A percentile compares a stretch with the other conserved stretches of the same genome.
Conservation (phyloP, 139 green algal species). For the Mesotaenium endlicherianum region DNA sequence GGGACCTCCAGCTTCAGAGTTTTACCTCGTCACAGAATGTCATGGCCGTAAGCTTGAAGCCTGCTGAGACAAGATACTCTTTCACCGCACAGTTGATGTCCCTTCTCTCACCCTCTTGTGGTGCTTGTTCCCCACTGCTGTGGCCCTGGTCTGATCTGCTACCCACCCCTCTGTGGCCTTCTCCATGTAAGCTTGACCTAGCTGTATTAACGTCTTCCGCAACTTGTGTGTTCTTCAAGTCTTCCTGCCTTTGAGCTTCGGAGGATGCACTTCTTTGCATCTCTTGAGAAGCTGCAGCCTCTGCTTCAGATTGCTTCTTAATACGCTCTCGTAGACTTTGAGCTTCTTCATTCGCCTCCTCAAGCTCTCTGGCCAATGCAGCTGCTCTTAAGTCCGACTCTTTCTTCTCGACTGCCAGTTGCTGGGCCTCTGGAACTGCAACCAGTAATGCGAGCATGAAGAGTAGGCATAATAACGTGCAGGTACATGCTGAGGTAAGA, state of each 20-base stretch:
- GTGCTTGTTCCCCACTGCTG: not conserved
- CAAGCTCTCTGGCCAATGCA: slow-evolving; percentile 25
- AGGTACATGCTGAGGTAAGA: too few relatives aligned
- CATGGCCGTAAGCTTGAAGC: slow-evolving; percentile 51
- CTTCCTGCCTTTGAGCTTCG: too few relatives aligned
- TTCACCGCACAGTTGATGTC: slow-evolving; percentile 47
- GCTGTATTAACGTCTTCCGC: too few relatives aligned
- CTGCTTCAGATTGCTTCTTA: not conserved
- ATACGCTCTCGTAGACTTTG: slow-evolving; percentile 6
- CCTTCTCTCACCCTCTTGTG: slow-evolving; percentile 9
- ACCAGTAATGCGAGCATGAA: too few relatives aligned
- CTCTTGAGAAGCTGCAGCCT: not conserved
- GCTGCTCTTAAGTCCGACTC: slow-evolving; percentile 1
- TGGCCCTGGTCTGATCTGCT: not conserved
- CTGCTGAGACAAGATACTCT: slow-evolving; percentile 30
- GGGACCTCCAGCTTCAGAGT: too few relatives aligned
- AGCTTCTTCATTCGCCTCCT: slow-evolving; percentile 31
- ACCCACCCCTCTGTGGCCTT: not conserved
- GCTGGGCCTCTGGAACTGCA: slow-evolving; percentile 4
- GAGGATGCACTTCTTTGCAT: not conserved
- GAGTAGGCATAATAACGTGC: too few relatives aligned
- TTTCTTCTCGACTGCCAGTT: slow-evolving; percentile 24
- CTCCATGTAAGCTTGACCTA: too few relatives aligned
- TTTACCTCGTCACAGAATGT: slow-evolving; percentile 38
- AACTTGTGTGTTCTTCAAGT: too few relatives aligned